Evolutionary conservation across 1,139 yeast genomes (phyloP).

Genomic region (Yamadazyma spencermartinsiae): DNA sequence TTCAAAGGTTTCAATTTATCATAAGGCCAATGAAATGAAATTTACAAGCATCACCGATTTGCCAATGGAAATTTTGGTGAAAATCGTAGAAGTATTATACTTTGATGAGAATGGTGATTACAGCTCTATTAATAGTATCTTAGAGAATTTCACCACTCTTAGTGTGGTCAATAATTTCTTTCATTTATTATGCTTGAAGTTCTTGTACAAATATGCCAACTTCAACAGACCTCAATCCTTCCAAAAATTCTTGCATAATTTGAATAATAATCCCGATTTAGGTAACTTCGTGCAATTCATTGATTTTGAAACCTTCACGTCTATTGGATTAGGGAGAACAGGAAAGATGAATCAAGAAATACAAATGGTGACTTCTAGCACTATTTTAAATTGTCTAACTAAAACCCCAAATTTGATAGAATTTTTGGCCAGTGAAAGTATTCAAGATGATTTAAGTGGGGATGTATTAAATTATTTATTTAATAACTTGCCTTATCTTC

Average conservation of each 20-base stretch:
- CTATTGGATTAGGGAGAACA: conserved; percentile 87
- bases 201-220: conserved; percentile 64
- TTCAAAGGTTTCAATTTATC: conserved; percentile 6
- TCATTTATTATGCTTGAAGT: conserved; percentile 34
- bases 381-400: conserved; percentile 62
- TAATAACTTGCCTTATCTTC: conserved; percentile 58
- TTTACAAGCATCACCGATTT: conserved; percentile 19
- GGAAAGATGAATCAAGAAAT: conserved; percentile 88
- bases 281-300: conserved; percentile 74
- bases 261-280: conserved; percentile 47
- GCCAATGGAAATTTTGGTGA: conserved; percentile 45
- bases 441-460: conserved; percentile 78
- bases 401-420: conserved; percentile 71
- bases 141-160: conserved; percentile 44
- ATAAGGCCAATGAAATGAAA: conserved; percentile 9
- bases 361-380: conserved; percentile 80
- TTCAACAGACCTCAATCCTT: conserved; percentile 84
- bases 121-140: conserved; percentile 41
- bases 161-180: conserved; percentile 29
- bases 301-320: conserved; percentile 87
- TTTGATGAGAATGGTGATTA: conserved; percentile 35
- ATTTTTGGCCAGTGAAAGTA: conserved; percentile 81
- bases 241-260: conserved; percentile 64
- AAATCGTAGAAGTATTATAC: conserved; percentile 46
- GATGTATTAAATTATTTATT: conserved; percentile 60